Base-by-base conservation (phyloP, 768 basidiomycete species). In the Suillus decipiens region DNA sequence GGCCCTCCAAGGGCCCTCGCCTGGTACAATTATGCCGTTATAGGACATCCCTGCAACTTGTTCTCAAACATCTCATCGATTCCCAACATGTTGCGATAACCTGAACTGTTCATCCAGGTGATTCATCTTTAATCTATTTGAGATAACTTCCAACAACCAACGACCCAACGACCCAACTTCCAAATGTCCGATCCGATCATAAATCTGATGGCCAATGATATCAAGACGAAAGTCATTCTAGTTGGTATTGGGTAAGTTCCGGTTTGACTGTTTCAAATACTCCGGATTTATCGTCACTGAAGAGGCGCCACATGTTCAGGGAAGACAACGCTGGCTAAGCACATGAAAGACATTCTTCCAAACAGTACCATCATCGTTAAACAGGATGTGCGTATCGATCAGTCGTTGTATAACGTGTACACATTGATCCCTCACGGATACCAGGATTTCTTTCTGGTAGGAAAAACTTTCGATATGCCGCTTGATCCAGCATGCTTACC, bases 301-400 rank as follows among this genome's bases (percentile, higher is more conserved):
- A 95, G 95, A 34, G 96, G 96, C 10, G 90, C 95, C 6, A 92
- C 93, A 28, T 96, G 95, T 75, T 95, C 90, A 0, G 96, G 96
- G 19, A 99, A 99, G 81, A 98, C 96, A 2, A 94, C 95, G 0
- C 84, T 98, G n/a, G 95, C 95, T 36, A 97, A 97, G 74, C 92
- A 95, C 73, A 81, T 98, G 59, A 81, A 81, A 24, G 74, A 76
- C 5, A 87, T 92, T 60, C 75, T 96, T 36, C 92, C 94, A 0
- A 80, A 87, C 68, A 90, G 92, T 61, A 80, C n/a, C n/a, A n/a
- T 92, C 47, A 91, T 96, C 64, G 83, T 99, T 57, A 95, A 96
- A 75, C 93, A 97, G 75, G 96, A 99, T 78, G 92, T 93, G 70
- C 65, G 89, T 82, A 50, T 50, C 8, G 54, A 41, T 59, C 19